Conservation (phyloP, 2,329 filamentous ascomycete species). For the Ceratocystis diversiconidia region DNA sequence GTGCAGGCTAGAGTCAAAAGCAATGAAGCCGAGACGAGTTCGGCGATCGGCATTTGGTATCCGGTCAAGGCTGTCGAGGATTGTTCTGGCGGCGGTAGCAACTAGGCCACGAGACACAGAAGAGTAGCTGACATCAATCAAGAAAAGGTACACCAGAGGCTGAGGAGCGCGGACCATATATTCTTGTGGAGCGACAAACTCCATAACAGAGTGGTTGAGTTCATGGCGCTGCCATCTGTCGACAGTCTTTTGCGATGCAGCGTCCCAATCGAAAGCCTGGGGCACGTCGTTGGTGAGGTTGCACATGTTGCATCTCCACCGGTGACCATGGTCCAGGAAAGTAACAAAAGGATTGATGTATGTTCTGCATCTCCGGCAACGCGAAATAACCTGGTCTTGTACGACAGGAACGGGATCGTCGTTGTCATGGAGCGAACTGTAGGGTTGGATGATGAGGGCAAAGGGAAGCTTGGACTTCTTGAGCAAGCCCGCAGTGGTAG, state of each 20-base stretch:
- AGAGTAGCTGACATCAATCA: slow-evolving; percentile 86
- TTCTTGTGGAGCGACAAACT: slow-evolving; percentile 95
- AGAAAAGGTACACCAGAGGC: slow-evolving; percentile 86
- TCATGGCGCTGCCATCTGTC: slow-evolving; percentile 88
- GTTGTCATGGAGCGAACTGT: slow-evolving; percentile 78
- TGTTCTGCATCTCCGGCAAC: slow-evolving; percentile 86
- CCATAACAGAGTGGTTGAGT: slow-evolving; percentile 89
- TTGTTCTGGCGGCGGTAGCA: slow-evolving; percentile 83
- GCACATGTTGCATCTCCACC: slow-evolving; percentile 99
- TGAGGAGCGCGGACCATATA: slow-evolving; percentile 98
- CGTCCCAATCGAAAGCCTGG: slow-evolving; percentile 98
- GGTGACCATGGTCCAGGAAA: slow-evolving; percentile 90
- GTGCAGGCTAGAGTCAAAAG: slow-evolving; percentile 84
- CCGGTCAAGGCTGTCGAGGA: slow-evolving; percentile 83
- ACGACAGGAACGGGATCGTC: slow-evolving; percentile 86
- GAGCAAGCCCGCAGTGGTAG: slow-evolving; percentile 78
- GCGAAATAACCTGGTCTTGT: slow-evolving; percentile 91
- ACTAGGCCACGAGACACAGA: slow-evolving; percentile 81
- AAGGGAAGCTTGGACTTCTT: slow-evolving; percentile 97
- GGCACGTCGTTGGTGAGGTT: slow-evolving; percentile 97
- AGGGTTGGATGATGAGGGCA: slow-evolving; percentile 90
- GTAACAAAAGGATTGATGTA: slow-evolving; percentile 98
- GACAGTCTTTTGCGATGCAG: slow-evolving; percentile 74
- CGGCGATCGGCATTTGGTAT: slow-evolving; percentile 96
- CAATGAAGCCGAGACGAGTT: slow-evolving; percentile 86